Evolutionary conservation across 2,329 filamentous ascomycete genomes (phyloP), one percentile per base, ranked within the genome.

Genomic region (Saccharata proteae): DNA sequence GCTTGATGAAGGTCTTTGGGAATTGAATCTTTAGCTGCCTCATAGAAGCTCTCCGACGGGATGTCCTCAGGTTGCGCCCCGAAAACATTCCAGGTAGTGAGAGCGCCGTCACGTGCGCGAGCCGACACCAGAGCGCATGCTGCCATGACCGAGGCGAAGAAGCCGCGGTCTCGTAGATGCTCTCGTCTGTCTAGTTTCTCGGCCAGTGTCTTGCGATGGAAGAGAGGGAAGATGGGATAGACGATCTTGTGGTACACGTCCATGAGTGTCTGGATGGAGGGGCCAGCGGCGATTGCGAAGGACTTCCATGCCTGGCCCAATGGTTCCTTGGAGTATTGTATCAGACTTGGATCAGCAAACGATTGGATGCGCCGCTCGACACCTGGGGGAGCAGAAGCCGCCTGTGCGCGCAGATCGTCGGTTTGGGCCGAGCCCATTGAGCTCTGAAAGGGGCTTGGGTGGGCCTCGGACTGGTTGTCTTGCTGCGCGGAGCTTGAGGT

Each of bases 221-320:
- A 70, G 16, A 69, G 48, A 4, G 66, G 65, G 37, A 67, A 64
- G 29, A 69, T 61, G 2, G 65, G 65, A 44, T 69, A 69, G n/a
- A 68, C 59, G 25, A 65, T 57, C 35, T 68, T 61, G 44, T 66
- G 64, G 49, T 67, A 69, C 11, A 69, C 51, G 11, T 64, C 55
- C 15, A 65, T 51, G n/a, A 66, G 47, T 42, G 57, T 51, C 30
- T 53, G 47, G 24, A 67, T 58, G 23, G 50, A 49, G 16, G 40
- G 43, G n/a, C 31, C 47, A 41, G 49, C 54, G n/a, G 54, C 52
- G 19, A 59, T 44, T 7, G 51, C 51, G 36, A 61, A 61, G 5
- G 57, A 55, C 19, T 49, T 53, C 59, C 59, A 63, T 25, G 53
- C 52, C 4, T 52, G 36, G 4, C 39, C 43, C 12, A 47, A 33